Evolutionary conservation across 192 early-diverging fungal genomes (phyloP).

Genomic region (Phlyctochytrium bullatum): DNA sequence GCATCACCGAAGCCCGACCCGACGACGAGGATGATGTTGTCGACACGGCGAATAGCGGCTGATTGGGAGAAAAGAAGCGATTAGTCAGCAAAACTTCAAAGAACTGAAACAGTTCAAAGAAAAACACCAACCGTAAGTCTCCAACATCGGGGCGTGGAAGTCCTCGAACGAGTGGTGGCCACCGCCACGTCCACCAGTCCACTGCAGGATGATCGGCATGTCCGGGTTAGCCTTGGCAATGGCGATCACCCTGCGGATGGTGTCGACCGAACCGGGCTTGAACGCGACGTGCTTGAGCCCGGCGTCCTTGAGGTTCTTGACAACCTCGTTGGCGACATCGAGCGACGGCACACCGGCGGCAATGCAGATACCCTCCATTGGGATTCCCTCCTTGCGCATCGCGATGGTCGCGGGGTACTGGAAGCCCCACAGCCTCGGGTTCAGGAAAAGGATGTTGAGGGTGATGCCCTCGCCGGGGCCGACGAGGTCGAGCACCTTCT

Average conservation of each 20-base stretch:
- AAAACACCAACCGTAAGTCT: constrained; percentile 58
- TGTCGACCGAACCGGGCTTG: constrained; percentile 74
- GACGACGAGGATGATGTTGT: constrained; percentile 82
- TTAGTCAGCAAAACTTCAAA: constrained; percentile 7
- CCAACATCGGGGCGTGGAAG: constrained; percentile 86
- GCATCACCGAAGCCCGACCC: constrained; percentile 91
- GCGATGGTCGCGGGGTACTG: constrained; percentile 78
- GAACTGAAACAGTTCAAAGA: constrained; percentile 19
- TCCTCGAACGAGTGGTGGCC: constrained; percentile 98
- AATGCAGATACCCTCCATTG: constrained; percentile 87
- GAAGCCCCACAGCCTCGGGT: constrained; percentile 88
- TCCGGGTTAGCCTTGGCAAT: constrained; percentile 79
- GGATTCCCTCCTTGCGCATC: constrained; percentile 78
- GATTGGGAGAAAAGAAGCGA: constrained; percentile 15
- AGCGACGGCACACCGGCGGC: constrained; percentile 89
- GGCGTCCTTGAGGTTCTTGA: constrained; percentile 65
- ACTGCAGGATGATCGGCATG: constrained; percentile 89
- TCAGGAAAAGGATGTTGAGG: constrained; percentile 87
- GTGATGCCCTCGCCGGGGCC: constrained; percentile 84
- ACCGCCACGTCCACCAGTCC: constrained; percentile 95
- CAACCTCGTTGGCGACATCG: constrained; percentile 80
- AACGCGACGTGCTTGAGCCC: constrained; percentile 84
- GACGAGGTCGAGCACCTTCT: constrained; percentile 67
- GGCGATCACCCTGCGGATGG: constrained; percentile 77
- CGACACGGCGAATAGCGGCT: constrained; percentile 73